phyloP scores from a whole-genome alignment of 768 basidiomycete genomes.

The Tylopilus balloui region DNA sequence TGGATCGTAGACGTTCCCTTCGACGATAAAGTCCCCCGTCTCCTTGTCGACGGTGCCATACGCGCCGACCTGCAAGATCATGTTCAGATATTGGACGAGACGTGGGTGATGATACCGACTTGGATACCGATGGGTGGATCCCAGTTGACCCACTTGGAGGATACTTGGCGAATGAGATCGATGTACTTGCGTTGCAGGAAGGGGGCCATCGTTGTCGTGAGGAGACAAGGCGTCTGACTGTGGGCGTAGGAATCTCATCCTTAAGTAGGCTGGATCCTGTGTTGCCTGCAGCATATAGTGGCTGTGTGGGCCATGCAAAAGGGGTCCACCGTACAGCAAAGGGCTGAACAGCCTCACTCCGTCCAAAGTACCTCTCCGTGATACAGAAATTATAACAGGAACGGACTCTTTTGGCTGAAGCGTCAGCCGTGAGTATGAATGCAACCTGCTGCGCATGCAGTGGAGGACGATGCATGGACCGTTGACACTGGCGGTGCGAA shows the following conservation, averaged over 20 bases:
- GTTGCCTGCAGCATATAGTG: background rate
- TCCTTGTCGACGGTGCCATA: constrained; percentile 32
- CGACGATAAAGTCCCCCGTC: constrained; percentile 29
- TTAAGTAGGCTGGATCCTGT: constrained; percentile 3
- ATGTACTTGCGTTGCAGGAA: constrained; percentile 31
- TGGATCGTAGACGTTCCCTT: constrained; percentile 34
- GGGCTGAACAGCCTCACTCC: background rate
- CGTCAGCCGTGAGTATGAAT: no score
- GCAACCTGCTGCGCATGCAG: no score
- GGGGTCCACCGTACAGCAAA: no score
- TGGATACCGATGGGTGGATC: constrained; percentile 28
- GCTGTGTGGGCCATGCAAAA: no score
- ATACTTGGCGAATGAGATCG: constrained; percentile 29
- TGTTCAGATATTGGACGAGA: background rate
- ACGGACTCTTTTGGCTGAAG: no score
- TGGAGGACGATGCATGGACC: no score
- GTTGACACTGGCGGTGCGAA: no score
- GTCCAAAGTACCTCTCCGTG: background rate
- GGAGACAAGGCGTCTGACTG: background rate
- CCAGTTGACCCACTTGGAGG: constrained; percentile 38
- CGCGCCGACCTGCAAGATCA: constrained; percentile 29
- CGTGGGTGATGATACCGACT: constrained; percentile 13
- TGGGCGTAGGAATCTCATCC: background rate
- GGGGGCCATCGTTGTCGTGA: constrained; percentile 7
- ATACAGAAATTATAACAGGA: no score